Percentiles rank a stretch among this genome's conserved stretches.
These are phyloP conservation scores for Globisporangium sylvaticum DNA, from an alignment of 352 stramenopile genomes.

Conservation along the genomic window DNA sequence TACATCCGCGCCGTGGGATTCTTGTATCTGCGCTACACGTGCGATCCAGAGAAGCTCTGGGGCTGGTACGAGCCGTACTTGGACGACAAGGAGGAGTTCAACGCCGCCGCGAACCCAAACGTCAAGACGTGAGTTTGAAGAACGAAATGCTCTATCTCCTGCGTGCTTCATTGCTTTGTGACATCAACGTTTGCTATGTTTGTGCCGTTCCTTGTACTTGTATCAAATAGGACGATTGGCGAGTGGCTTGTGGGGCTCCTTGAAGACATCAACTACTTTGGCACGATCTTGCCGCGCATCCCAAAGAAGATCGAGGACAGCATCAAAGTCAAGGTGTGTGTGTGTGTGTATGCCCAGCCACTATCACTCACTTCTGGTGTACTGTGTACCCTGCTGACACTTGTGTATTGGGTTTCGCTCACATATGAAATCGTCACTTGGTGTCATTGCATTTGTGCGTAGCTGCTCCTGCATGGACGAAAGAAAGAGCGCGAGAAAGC, in stretches of 20 bases:
- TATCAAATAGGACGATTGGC: slow-evolving; percentile 86
- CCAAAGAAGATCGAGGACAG: slow-evolving; percentile 94
- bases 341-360: neutral
- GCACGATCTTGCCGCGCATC: slow-evolving; percentile 94
- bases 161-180: neutral
- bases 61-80: slow-evolving; percentile 95
- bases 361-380: too few relatives aligned
- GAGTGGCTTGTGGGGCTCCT: slow-evolving; percentile 90
- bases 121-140: slow-evolving; percentile 54
- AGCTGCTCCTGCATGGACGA: slow-evolving; percentile 73
- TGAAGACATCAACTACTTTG: slow-evolving; percentile 95
- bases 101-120: slow-evolving; percentile 77
- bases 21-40: slow-evolving; percentile 97
- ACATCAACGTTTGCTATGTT: neutral
- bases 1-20: slow-evolving; percentile 97
- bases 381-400: too few relatives aligned
- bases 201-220: slow-evolving; percentile 13
- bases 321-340: slow-evolving; percentile 92
- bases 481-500: slow-evolving; percentile 62
- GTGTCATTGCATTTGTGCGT: slow-evolving; percentile 14
- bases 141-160: neutral
- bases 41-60: slow-evolving; percentile 91
- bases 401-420: neutral
- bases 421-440: neutral
- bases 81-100: slow-evolving; percentile 93